These are phyloP conservation scores for Paecilomyces variotii DNA, from an alignment of 2,329 filamentous ascomycete species.

Conservation along the genomic window DNA sequence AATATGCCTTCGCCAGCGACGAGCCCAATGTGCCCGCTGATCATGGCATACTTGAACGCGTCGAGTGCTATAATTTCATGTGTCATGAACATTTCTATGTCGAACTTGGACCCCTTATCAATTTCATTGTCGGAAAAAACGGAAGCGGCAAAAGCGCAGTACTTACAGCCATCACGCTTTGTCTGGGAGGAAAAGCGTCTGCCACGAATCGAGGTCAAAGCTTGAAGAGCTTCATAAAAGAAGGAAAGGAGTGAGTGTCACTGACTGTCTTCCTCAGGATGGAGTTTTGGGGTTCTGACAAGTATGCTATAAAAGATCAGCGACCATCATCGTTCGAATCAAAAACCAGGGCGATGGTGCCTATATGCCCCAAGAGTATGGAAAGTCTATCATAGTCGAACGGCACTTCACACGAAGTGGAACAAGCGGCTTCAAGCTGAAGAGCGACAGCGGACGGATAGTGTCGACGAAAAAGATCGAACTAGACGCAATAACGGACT, in stretches of 20 bases:
- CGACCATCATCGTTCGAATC: conserved; percentile 70
- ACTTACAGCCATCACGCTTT: conserved; percentile 84
- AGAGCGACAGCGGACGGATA: conserved; percentile 59
- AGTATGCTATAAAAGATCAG: conserved; percentile 26
- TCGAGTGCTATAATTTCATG: conserved; percentile 92
- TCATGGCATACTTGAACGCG: conserved; percentile 78
- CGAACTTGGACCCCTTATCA: conserved; percentile 85
- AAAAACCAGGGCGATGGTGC: conserved; percentile 84
- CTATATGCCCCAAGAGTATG: conserved; percentile 75
- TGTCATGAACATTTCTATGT: conserved; percentile 78
- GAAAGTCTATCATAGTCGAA: conserved; percentile 81
- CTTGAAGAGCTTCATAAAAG: conserved; percentile 84
- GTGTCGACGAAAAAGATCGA: conserved; percentile 80
- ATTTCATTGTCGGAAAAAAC: conserved; percentile 97
- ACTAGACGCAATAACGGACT: conserved; percentile 87
- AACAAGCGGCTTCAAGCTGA: conserved; percentile 77
- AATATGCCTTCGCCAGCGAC: conserved; percentile 38
- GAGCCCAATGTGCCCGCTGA: conserved; percentile 69
- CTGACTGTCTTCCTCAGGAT: not conserved
- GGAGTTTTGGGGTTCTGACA: conserved; percentile 4
- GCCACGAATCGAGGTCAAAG: conserved; percentile 87
- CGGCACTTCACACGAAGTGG: conserved; percentile 73
- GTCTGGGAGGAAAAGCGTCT: conserved; percentile 88
- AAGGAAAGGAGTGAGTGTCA: conserved; percentile 62
- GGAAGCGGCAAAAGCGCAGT: conserved; percentile 97